Conservation (phyloP, 202 grass and related monocot species). For the Bolboschoenoplectus hybrid region DNA sequence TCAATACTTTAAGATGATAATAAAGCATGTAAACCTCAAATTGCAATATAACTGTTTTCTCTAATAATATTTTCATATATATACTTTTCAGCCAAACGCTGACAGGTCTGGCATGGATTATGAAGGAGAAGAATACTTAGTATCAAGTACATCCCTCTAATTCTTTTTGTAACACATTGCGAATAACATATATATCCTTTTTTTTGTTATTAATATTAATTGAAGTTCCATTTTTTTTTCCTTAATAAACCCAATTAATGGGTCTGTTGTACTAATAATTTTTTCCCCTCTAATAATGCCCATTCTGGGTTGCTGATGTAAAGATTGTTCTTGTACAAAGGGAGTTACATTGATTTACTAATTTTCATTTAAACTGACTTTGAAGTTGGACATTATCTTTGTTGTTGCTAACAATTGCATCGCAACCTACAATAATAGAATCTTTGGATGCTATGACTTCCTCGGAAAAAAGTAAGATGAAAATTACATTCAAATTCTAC, state of each 20-base stretch:
- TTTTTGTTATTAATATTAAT: slow-evolving; percentile 38
- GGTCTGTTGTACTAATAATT: slow-evolving; percentile 31
- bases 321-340: slow-evolving; percentile 44
- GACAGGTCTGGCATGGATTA: slow-evolving; percentile 58
- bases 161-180: slow-evolving; percentile 45
- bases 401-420: not conserved
- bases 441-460: not conserved
- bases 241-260: slow-evolving; percentile 39
- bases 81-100: slow-evolving; percentile 57
- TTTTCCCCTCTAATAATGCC: slow-evolving; percentile 33
- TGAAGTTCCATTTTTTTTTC: slow-evolving; percentile 37
- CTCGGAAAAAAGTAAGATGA: not conserved
- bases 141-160: slow-evolving; percentile 75
- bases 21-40: not conserved
- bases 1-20: not conserved
- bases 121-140: slow-evolving; percentile 65
- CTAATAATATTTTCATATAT: not conserved
- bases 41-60: not conserved
- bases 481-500: not conserved
- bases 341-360: slow-evolving; percentile 2
- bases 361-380: slow-evolving; percentile 12
- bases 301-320: slow-evolving; percentile 39
- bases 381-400: not conserved
- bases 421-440: not conserved
- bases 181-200: slow-evolving; percentile 49